Evolutionary conservation across 2,329 filamentous ascomycete species (phyloP), one percentile per base, ranked within the genome.

Genomic region (Clarireedia sp.): DNA sequence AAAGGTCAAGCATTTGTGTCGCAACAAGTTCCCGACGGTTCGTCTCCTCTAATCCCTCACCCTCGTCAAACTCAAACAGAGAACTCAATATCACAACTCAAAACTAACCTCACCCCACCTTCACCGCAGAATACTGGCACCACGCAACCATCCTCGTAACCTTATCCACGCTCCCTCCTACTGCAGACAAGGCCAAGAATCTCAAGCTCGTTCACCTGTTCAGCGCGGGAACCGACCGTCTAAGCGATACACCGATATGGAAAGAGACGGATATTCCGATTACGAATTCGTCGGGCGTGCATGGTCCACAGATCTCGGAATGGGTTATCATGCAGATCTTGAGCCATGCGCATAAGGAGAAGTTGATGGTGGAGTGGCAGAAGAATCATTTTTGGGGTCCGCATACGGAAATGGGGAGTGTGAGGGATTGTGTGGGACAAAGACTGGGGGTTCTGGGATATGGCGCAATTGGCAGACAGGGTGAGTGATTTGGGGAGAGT

Each of bases 281-380:
- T 21, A 67, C 68, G 0, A 71, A 68, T 12, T 66, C 67, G 7
- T 69, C 64, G 5, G 70, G 70, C 6, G 63, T 72, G 14, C 69
- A 71, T 51, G 68, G 69, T 1, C 83, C 83, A 0, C 80, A 83
- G 55, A 86, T 86, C 49, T 75, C 82, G 0, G 83, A 86, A 71
- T 87, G 83, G 82, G 78, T 82, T 12, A 68, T 85, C 26, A 74
- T 85, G 75, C 84, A 83, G 62, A 76, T 78, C 53, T 70, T 86
- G 2, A 73, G 78, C n/a, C 72, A 78, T 23, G 76, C 73, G n/a
- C 79, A 82, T 58, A 71, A 75, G 24, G 82, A 81, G 66, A 73
- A 75, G 44, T 49, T 69, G 33, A 66, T 81, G n/a, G 75, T 83
- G 49, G 75, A 83, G 48, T 72, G 74, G 58, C 83, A 86, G 68